A percentile compares a stretch with the other conserved stretches of the same genome.
Conservation (phyloP, 164 flowering plant species). For the Macadamia tetraphylla region DNA sequence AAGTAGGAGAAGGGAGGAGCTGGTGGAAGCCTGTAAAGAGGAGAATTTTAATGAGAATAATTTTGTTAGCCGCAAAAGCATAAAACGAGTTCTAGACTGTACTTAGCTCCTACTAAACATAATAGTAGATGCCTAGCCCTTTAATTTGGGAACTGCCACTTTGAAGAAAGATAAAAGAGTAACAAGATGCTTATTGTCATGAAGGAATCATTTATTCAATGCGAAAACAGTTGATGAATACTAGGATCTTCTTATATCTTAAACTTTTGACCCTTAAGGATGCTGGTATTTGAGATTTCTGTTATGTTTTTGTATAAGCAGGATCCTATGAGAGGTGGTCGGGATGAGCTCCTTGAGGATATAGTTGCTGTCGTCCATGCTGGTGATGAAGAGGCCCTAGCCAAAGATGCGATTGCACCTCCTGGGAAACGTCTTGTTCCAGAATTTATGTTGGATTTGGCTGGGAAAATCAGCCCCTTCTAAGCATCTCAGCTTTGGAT, state of each 20-base stretch:
- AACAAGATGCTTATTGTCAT: neutral
- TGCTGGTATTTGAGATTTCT: neutral
- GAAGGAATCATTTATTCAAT: neutral
- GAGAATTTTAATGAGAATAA: too few species aligned
- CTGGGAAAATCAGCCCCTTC: conserved; percentile 73
- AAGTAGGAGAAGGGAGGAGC: too few species aligned
- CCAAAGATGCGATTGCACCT: conserved; percentile 48
- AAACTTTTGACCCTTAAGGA: too few species aligned
- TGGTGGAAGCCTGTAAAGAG: too few species aligned
- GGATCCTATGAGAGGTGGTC: conserved; percentile 97
- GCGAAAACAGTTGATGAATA: neutral
- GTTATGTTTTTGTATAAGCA: conserved; percentile 19
- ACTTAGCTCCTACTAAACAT: too few species aligned
- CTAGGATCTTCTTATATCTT: too few species aligned
- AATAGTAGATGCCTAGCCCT: too few species aligned
- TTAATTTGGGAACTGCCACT: too few species aligned
- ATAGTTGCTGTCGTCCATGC: conserved; percentile 55
- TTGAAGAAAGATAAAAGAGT: too few species aligned
- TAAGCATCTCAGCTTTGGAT: conserved; percentile 19
- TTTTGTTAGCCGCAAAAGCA: too few species aligned
- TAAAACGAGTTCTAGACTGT: too few species aligned
- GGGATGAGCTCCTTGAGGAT: conserved; percentile 65
- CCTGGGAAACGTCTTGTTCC: conserved; percentile 77
- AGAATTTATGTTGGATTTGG: conserved; percentile 64
- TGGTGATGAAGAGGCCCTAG: conserved; percentile 45